Base-by-base conservation (phyloP, 495 filamentous ascomycete species). In the Cercophora sp. region DNA sequence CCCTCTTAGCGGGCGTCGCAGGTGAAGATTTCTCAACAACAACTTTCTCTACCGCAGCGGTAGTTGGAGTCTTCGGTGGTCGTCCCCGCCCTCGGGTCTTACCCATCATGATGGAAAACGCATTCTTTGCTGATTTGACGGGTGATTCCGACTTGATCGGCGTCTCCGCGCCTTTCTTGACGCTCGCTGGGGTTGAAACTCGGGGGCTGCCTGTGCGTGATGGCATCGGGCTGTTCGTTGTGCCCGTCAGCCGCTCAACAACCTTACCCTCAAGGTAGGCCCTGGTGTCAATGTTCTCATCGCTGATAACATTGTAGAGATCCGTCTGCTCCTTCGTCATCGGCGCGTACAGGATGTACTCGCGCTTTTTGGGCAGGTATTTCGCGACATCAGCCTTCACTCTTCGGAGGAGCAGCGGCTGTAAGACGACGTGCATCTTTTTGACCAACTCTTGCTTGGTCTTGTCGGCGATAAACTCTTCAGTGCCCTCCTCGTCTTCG, bases 361-460 rank as follows among this genome's bases (percentile, higher is more conserved):
- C 93, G 27, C 93, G 82, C 72, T 98, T 98, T 68, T 89, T 90
- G 0, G 93, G 93, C n/a, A 98, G 70, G 42, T 85, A 78, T 16
- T 81, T 84, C 62, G 94, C 90, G 1, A 98, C 93, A 66, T 98
- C 93, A 1, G 88, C 84, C 69, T 98, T 98, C 49, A 97, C 79
- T 23, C 93, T 78, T 6, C 93, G 81, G 8, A 98, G 74, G 0
- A 98, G 77, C 57, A 98, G 87, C 0, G 93, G 93, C 55, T 96
- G 95, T 1, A 98, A 70, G 25, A 98, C 90, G 0, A 89, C 82
- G 64, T 97, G 93, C 59, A 98, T 86, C 31, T 89, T 90, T 25
- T 87, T 83, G 8, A 98, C 86, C 2, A 96, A 76, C 24, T 88
- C 87, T 41, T 87, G 82, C 67, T 91, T 92, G 50, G 84, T 80